A percentile compares a stretch with the other conserved stretches of the same genome.
These are phyloP conservation scores for Gnaphalium uliginosum DNA, from an alignment of 129 eudicot genomes.

Conservation along the genomic window DNA sequence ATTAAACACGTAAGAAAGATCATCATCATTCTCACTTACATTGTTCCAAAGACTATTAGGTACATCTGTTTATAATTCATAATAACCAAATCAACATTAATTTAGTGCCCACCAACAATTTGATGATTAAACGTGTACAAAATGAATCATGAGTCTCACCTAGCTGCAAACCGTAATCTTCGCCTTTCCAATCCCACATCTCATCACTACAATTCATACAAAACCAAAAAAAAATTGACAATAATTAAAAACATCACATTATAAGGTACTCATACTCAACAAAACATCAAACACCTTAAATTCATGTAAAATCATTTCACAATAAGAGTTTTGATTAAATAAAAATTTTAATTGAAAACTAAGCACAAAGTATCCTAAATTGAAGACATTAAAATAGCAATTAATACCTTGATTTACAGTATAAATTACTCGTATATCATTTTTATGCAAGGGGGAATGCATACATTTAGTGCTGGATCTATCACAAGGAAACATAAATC, in stretches of 20 bases:
- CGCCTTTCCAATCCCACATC: conserved; percentile 73
- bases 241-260: conserved; percentile 11
- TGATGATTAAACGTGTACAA: not conserved
- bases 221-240: not conserved
- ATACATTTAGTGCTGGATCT: conserved; percentile 38
- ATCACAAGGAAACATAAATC: conserved; percentile 22
- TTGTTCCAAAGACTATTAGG: conserved; percentile 45
- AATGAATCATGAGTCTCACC: conserved; percentile 22
- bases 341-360: conserved; percentile 1
- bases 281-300: conserved; percentile 1
- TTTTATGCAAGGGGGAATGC: conserved; percentile 14
- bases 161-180: conserved; percentile 54
- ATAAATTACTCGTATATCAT: not conserved
- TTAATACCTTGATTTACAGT: conserved; percentile 19
- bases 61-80: conserved; percentile 45
- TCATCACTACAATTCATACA: conserved; percentile 41
- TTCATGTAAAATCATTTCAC: not conserved
- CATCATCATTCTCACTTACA: conserved; percentile 47
- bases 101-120: not conserved
- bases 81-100: conserved; percentile 20
- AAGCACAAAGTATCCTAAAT: not conserved
- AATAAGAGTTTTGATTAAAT: not conserved
- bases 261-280: not conserved
- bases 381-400: not conserved
- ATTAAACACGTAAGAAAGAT: conserved; percentile 51